Base-by-base conservation (phyloP, 331 rosid genomes). In the Stylosanthes scabra region DNA sequence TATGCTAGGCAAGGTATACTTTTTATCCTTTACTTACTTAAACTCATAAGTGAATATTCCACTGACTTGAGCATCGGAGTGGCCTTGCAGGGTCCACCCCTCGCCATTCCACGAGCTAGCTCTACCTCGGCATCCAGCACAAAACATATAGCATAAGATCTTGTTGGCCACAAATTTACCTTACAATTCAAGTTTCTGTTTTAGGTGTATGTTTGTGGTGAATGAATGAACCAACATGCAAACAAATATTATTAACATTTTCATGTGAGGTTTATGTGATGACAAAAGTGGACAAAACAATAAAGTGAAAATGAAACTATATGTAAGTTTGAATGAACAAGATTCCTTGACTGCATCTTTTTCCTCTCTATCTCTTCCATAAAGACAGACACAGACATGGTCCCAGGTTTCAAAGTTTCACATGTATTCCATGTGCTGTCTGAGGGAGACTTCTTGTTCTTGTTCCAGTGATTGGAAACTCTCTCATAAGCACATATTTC, bases 401-500 rank as follows among this genome's bases (percentile, higher is more conserved):
- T 85, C 80, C 75, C 84, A 59, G 16, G 65, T 41, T 78, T 78
- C 29, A 65, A 64, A 7, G 15, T 27, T 67, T 81, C 83, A 77
- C 90, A 74, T 75, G 82, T 34, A 34, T 4, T 59, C 37, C 84
- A 84, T 89, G 90, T 83, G 83, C 87, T 61, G 74, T 78, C 80
- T 75, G 88, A 85, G 71, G 50, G 64, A 40, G 84, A 84, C 84
- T 68, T 82, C 25, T 20, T 20, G 4, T 68, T 82, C 25, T 20
- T 20, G 4, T 59, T 42, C 0, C 46, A 42, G 46, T 9, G 11
- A 72, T 69, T 59, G 74, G 68, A 73, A 77, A 71, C 20, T 62
- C 63, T 25, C 14, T 8, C 29, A 16, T 42, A 71, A 74, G 47
- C 79, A 69, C 66, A 69, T 40, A 73, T 68, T 29, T 39, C 40